Evolutionary conservation across 2,329 filamentous ascomycete genomes (phyloP).

Genomic region (Ilyonectria mors-panacis): DNA sequence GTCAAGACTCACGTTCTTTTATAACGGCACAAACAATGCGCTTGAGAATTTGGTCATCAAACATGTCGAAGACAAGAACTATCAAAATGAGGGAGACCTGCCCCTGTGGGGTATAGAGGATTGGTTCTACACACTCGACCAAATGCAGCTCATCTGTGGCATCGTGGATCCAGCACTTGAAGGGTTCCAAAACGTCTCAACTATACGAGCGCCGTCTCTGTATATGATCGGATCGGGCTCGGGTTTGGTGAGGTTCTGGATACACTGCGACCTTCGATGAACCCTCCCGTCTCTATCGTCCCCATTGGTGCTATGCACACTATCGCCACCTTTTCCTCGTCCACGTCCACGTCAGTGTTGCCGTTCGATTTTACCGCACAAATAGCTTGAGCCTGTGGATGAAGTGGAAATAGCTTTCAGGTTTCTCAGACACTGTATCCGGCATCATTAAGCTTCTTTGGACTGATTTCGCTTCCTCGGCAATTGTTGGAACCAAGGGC

Average conservation of each 20-base stretch:
- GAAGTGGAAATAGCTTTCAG: constrained; percentile 22
- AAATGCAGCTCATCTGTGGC: constrained; percentile 34
- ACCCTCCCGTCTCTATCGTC: constrained; percentile 17
- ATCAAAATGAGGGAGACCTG: constrained; percentile 46
- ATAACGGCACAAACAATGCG: constrained; percentile 55
- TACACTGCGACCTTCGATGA: neutral
- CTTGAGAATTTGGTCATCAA: constrained; percentile 52
- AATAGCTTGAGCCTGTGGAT: constrained; percentile 27
- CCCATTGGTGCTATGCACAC: constrained; percentile 15
- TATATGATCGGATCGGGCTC: constrained; percentile 23
- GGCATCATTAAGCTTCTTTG: constrained; percentile 29
- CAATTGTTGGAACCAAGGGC: constrained; percentile 36
- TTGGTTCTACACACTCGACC: constrained; percentile 14
- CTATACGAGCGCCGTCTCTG: constrained; percentile 24
- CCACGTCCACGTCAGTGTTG: neutral
- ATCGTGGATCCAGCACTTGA: constrained; percentile 31
- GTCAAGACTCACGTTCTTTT: constrained; percentile 61
- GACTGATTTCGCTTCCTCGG: constrained; percentile 34
- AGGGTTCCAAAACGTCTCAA: constrained; percentile 25
- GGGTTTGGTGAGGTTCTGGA: neutral
- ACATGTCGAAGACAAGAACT: constrained; percentile 54
- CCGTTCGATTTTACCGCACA: neutral
- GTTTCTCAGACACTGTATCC: neutral
- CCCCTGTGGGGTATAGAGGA: constrained; percentile 54
- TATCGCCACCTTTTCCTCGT: neutral